Base-by-base conservation (phyloP, 2,329 filamentous ascomycete species). In the Epichloe scottii region DNA sequence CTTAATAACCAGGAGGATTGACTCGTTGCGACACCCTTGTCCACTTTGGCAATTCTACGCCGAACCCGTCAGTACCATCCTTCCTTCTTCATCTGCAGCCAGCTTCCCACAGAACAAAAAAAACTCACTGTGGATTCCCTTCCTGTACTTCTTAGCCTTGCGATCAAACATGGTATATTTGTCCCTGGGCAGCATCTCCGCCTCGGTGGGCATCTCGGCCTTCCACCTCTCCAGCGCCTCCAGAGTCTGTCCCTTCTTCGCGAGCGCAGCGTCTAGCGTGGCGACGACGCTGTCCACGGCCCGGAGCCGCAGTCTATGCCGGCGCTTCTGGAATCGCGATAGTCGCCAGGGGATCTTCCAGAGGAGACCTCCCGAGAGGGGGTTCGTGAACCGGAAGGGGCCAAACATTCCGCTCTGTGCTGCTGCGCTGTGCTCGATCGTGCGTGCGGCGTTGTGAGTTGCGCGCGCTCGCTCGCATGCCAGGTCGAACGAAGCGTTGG, bases 301-400 rank as follows among this genome's bases (percentile, higher is more conserved):
- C 56, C 87, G 84, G 56, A 96, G 77, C 45, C 90, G 85, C 67
- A 84, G 77, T 57, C 90, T 82, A 62, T 96, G 90, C 51, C 90
- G 85, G 57, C 82, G 79, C 71, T 97, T 97, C 71, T 95, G 90
- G 66, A 88, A 89, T 59, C 81, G 77, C 53, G 93, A 98, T 64
- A 98, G 81, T 55, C 93, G 85, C 90, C 90, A 98, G 60, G 93
- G 93, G 62, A 86, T 89, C 81, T 98, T 98, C 93, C 89, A 95
- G 60, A 95, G 76, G 50, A 95, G 82, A 69, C 89, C 89, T 56
- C 87, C 79, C 51, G 81, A 84, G 23, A 95, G 75, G 53, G 86
- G 74, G 57, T 82, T 85, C 43, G 88, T 89, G 60, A 85, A 76
- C 71, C 85, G 86, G 73, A 95, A 89, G 59, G 85, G 76, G 63